phyloP scores from a whole-genome alignment of 306 rosid species.

The Vigna angularis region DNA sequence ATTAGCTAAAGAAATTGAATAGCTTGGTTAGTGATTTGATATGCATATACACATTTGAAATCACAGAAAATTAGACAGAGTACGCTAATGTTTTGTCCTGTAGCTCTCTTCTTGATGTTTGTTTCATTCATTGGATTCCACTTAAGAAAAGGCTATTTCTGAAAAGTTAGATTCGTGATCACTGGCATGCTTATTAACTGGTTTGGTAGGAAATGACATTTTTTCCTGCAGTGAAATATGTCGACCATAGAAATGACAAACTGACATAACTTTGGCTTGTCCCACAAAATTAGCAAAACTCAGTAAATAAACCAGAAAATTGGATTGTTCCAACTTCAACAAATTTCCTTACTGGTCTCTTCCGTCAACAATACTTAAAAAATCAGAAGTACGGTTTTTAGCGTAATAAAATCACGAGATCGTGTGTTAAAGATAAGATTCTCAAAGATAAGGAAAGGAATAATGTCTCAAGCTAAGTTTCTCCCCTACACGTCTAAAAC shows the following conservation, averaged over 20 bases:
- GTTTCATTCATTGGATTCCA: background rate
- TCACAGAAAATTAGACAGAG: background rate
- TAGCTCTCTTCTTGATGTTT: background rate
- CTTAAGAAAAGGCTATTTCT: background rate
- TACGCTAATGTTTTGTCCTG: background rate
- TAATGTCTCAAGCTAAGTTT: background rate
- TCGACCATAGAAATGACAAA: background rate
- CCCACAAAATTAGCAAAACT: background rate
- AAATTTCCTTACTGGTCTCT: background rate
- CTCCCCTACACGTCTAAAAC: background rate
- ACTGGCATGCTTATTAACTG: background rate
- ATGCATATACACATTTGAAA: conserved; percentile 37
- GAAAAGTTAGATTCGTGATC: background rate
- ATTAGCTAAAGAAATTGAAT: conserved; percentile 20
- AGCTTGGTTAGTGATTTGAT: conserved; percentile 62
- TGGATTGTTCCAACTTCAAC: background rate
- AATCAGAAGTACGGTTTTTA: background rate
- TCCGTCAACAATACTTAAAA: background rate
- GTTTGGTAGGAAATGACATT: background rate
- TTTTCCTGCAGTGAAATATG: background rate
- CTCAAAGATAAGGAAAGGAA: conserved; percentile 17
- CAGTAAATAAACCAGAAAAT: background rate
- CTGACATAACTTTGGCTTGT: background rate
- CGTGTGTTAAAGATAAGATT: conserved; percentile 13
- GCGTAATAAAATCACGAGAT: background rate